A percentile compares a stretch with the other conserved stretches of the same genome.
phyloP scores from a whole-genome alignment of 2,329 filamentous ascomycete species.

The Fusarium sp. region DNA sequence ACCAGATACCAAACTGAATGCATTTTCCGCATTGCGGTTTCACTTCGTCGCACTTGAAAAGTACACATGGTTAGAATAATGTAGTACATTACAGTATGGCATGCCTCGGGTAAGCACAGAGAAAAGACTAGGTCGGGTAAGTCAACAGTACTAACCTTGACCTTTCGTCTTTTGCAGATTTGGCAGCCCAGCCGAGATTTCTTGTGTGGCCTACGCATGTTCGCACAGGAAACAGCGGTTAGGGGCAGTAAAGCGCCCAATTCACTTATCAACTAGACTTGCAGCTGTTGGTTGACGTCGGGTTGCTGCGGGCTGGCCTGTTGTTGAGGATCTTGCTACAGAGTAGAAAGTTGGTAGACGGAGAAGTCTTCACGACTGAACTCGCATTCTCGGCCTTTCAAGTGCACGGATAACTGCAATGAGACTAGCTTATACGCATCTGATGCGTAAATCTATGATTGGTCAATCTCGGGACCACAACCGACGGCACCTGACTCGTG shows the following conservation, averaged over 20 bases:
- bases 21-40: not conserved
- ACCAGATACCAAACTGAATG: not conserved
- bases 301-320: not conserved
- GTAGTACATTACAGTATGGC: not conserved
- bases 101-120: rapidly evolving
- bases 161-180: not conserved
- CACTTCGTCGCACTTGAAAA: not conserved
- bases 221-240: not conserved
- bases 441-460: not conserved
- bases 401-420: not conserved
- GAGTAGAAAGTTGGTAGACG: not conserved
- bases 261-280: not conserved
- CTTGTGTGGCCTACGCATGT: not conserved
- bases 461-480: not conserved
- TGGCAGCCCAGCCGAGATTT: not conserved
- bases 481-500: not conserved
- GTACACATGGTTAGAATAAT: not conserved
- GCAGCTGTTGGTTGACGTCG: not conserved
- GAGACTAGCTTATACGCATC: not conserved
- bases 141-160: not conserved
- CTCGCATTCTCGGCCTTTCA: not conserved
- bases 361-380: not conserved
- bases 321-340: not conserved
- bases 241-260: rapidly evolving
- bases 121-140: rapidly evolving